phyloP scores from a whole-genome alignment of 2,329 filamentous ascomycete species.

The Colletotrichum tanaceti region DNA sequence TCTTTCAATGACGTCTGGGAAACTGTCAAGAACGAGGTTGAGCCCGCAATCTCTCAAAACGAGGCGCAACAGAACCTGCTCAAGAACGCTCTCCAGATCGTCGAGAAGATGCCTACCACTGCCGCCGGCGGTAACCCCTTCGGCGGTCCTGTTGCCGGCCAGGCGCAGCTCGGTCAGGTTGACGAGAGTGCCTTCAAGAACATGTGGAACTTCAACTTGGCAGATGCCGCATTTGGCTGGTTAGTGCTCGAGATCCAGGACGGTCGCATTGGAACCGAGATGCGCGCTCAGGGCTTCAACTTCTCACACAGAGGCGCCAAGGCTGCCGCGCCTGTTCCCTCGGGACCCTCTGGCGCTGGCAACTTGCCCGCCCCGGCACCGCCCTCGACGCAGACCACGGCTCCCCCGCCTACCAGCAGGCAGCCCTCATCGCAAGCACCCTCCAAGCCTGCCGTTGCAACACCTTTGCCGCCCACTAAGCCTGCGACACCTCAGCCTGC shows the following conservation, averaged over 20 bases:
- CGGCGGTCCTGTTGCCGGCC: slow-evolving; percentile 82
- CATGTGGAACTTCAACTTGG: slow-evolving; percentile 99
- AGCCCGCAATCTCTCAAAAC: slow-evolving; percentile 92
- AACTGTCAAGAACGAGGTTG: slow-evolving; percentile 95
- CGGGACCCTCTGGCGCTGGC: slow-evolving; percentile 50
- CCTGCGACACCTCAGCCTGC: slow-evolving; percentile 63
- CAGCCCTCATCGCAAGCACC: slow-evolving; percentile 53
- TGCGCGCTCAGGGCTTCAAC: slow-evolving; percentile 99
- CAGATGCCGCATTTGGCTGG: slow-evolving; percentile 97
- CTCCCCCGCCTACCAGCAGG: slow-evolving; percentile 49
- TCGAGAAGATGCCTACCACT: slow-evolving; percentile 97
- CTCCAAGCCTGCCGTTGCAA: slow-evolving; percentile 56
- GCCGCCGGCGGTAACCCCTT: slow-evolving; percentile 98
- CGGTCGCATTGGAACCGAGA: slow-evolving; percentile 96
- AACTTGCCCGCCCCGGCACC: slow-evolving; percentile 52
- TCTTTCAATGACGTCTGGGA: slow-evolving; percentile 99
- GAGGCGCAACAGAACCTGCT: slow-evolving; percentile 93
- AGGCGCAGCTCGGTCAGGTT: slow-evolving; percentile 82
- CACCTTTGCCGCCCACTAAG: slow-evolving; percentile 53
- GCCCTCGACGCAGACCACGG: slow-evolving; percentile 51
- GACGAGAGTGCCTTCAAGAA: slow-evolving; percentile 99
- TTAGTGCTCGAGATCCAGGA: slow-evolving; percentile 94
- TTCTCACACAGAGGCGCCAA: slow-evolving; percentile 96
- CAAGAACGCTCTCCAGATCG: slow-evolving; percentile 89
- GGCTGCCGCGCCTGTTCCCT: slow-evolving; percentile 57